These are phyloP conservation scores for Rhododendron ferrugineum DNA, from an alignment of 148 eudicot genomes.

Conservation along the genomic window DNA sequence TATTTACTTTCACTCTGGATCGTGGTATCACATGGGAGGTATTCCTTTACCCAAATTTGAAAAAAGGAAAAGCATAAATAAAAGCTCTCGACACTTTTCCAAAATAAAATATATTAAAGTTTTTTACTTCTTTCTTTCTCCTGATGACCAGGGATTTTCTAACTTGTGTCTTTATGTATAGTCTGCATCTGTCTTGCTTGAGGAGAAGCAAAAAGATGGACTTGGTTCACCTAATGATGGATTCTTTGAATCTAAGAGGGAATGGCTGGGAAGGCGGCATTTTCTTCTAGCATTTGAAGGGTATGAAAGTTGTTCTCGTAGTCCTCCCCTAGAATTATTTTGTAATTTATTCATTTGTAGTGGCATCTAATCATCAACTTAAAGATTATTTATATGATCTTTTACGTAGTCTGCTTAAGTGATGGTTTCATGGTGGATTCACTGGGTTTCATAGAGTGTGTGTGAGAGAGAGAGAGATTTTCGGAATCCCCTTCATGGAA, in stretches of 20 bases:
- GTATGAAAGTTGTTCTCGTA: constrained; percentile 33
- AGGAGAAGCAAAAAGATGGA: constrained; percentile 73
- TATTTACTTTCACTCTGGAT: constrained; percentile 79
- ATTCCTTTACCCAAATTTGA: neutral
- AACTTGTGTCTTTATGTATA: constrained; percentile 25
- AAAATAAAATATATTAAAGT: neutral
- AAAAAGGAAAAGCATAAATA: neutral
- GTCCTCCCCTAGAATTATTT: neutral
- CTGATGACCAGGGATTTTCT: neutral
- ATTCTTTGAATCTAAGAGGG: constrained; percentile 88
- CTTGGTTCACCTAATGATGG: constrained; percentile 64
- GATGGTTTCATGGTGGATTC: neutral
- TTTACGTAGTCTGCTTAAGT: neutral
- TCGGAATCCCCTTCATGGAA: neutral
- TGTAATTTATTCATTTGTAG: neutral
- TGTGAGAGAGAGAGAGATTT: neutral
- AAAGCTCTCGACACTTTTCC: neutral
- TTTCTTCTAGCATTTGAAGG: constrained; percentile 82
- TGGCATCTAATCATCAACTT: neutral
- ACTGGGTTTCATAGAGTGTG: neutral
- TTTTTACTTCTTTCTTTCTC: neutral
- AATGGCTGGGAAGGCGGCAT: constrained; percentile 92
- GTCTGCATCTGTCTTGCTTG: constrained; percentile 75
- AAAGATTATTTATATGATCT: neutral
- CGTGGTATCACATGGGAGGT: constrained; percentile 98